Base-by-base conservation (phyloP, 495 filamentous ascomycete genomes). In the Aeminium ludgeri region DNA sequence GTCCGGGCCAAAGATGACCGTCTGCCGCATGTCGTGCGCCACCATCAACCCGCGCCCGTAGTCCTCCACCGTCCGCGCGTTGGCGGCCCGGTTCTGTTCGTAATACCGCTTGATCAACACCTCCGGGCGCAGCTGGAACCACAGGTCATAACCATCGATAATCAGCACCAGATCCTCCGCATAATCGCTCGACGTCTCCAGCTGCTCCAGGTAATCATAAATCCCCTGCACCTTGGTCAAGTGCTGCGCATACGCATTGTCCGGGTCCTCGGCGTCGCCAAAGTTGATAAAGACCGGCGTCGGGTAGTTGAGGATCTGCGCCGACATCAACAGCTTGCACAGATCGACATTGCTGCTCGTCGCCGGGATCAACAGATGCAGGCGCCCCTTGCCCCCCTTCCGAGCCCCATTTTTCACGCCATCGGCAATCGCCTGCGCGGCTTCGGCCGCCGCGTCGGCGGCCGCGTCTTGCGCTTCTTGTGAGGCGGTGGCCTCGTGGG, bases 71-170 rank as follows among this genome's bases (percentile, higher is more conserved):
- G 75, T 49, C 20, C 64, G 62, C 20, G 54, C 48, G 43, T 76
- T 72, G 13, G 65, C 68, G 29, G 62, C 64, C 11, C 58, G 52
- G 6, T 70, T 41, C 18, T 74, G 52, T 3, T 55, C 54, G 40
- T 72, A 64, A 48, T 71, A 78, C 28, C 72, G 61, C 37, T 64
- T 52, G 2, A 80, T 65, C 43, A 74, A 49, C 7, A 79, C 57
- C 31, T 74, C 66, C 1, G 71, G 63, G 1, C 71, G 72, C 20
- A 78, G 55, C 23, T 80, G 74, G 51, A 80, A 76, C 60, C 70
- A 72, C 0, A 65, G 58, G 44, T 78, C 71, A 30, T 61, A 52
- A 11, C 67, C 67, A 52, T 77, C 73, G 0, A 73, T 61, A 30
- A 78, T 54, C 41, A 81, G 50, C 0, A 78, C 67, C 34, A 81